Evolutionary conservation across 106 monocot genomes (phyloP).

Genomic region (Ottelia alismoides): DNA sequence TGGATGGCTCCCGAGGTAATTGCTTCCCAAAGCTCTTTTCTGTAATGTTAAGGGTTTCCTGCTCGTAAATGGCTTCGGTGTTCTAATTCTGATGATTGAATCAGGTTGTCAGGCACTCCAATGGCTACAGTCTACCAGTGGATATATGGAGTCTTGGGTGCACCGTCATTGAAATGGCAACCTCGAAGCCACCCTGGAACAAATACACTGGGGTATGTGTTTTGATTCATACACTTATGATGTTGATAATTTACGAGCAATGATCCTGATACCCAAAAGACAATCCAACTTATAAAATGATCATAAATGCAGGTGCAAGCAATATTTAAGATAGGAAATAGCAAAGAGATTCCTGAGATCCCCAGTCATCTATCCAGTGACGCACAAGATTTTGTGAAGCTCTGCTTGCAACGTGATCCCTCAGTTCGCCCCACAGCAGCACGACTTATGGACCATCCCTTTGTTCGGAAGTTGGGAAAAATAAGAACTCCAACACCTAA

Average conservation of each 20-base stretch:
- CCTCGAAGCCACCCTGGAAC: conserved; percentile 84
- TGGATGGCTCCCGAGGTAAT: conserved; percentile 98
- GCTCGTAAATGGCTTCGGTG: not conserved
- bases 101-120: conserved; percentile 71
- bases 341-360: conserved; percentile 92
- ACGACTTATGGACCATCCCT: conserved; percentile 75
- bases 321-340: conserved; percentile 98
- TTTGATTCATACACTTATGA: not conserved
- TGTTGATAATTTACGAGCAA: not conserved
- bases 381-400: conserved; percentile 58
- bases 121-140: conserved; percentile 69
- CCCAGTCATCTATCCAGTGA: conserved; percentile 74
- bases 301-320: conserved; percentile 58
- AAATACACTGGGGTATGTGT: conserved; percentile 67
- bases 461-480: conserved; percentile 45
- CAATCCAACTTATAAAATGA: not conserved
- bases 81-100: not conserved
- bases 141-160: conserved; percentile 98
- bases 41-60: not conserved
- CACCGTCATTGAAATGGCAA: conserved; percentile 85
- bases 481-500: conserved; percentile 24
- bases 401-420: conserved; percentile 86
- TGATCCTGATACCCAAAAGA: not conserved
- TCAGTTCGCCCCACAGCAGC: conserved; percentile 58
- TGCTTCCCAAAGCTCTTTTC: not conserved